phyloP scores from a whole-genome alignment of 768 basidiomycete species.

The Solioccasus polychromus region DNA sequence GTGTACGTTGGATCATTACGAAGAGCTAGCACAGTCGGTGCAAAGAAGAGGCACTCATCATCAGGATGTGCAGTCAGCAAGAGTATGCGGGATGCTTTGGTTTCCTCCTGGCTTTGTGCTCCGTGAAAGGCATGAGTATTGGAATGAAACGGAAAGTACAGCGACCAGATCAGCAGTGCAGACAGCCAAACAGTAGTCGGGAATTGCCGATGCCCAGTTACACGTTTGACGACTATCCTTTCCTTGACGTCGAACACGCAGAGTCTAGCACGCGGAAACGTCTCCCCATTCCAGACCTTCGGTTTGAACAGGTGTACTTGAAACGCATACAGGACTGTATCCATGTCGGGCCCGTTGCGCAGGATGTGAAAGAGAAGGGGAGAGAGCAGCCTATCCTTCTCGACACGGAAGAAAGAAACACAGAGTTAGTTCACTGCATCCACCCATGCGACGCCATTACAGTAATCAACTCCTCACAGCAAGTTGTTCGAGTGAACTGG shows the following conservation, averaged over 20 bases:
- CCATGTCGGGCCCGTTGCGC: constrained; percentile 34
- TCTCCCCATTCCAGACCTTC: constrained; percentile 70
- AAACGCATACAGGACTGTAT: constrained; percentile 55
- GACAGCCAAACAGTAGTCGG: constrained; percentile 18
- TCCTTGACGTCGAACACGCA: constrained; percentile 15
- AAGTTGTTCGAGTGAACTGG: constrained; percentile 52
- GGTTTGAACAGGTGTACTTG: constrained; percentile 72
- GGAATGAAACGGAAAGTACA: constrained; percentile 26
- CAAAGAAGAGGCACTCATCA: constrained; percentile 94
- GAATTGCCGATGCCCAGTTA: constrained; percentile 19
- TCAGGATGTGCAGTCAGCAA: constrained; percentile 92
- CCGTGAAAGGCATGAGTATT: constrained; percentile 22
- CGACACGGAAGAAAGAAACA: constrained; percentile 20
- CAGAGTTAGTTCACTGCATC: constrained; percentile 15
- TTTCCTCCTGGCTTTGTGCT: neutral
- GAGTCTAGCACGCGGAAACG: constrained; percentile 29
- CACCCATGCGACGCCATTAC: constrained; percentile 31
- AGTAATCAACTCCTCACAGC: constrained; percentile 29
- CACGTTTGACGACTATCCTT: constrained; percentile 22
- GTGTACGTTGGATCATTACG: constrained; percentile 14
- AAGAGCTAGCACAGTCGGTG: constrained; percentile 72
- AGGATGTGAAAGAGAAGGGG: constrained; percentile 30
- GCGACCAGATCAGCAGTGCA: constrained; percentile 12
- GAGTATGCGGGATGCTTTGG: constrained; percentile 38
- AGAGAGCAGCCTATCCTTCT: constrained; percentile 21